Base-by-base conservation (phyloP, 768 basidiomycete species). In the Antrodiella citrinella region DNA sequence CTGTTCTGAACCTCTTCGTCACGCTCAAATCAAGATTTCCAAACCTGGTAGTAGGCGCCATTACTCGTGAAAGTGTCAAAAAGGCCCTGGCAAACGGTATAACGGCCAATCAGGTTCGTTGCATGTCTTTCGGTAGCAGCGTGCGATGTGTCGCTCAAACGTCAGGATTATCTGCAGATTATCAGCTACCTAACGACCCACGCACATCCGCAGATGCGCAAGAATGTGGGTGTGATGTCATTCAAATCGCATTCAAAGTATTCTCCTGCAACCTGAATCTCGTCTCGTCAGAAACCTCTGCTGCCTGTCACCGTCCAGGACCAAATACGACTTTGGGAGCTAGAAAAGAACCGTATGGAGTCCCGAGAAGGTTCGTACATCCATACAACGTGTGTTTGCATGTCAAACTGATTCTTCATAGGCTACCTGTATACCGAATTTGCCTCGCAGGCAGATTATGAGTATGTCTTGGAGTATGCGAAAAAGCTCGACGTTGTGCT, bases 131-230 rank as follows among this genome's bases (percentile, higher is more conserved):
- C n/a, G n/a, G 23, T 59, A 52, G 57, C 48, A 53, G 53, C 53
- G 3, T 26, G 18, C 49, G 50, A 35, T 51, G n/a, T 48, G n/a
- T 18, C 35, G 40, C 5, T 30, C 26, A 24, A 22, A 43, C 41
- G 19, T n/a, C 21, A 18, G 41, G 7, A 18, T 19, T 5, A 5
- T 19, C n/a, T 43, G 41, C 50, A 98, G 92, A 96, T 98, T 64
- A 94, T 99, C 64, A 86, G 85, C 64, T 98, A 98, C 67, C 76
- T 99, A 39, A 80, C 84, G 21, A 86, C 87, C 42, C 93, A 98
- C 68, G 96, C 95, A 1, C 96, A 98, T 66, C 90, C 93, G 22
- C 95, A 97, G 69, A 98, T 99, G 96, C 81, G 88, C 64, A 91
- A 86, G 67, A 91, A 93, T 64, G 91, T 92, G 61, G 58, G 76